Percentiles rank a stretch among this genome's conserved stretches.
Evolutionary conservation across 371 early-diverging fungal genomes (phyloP).

Genomic region (Rhizopus microsporus): DNA sequence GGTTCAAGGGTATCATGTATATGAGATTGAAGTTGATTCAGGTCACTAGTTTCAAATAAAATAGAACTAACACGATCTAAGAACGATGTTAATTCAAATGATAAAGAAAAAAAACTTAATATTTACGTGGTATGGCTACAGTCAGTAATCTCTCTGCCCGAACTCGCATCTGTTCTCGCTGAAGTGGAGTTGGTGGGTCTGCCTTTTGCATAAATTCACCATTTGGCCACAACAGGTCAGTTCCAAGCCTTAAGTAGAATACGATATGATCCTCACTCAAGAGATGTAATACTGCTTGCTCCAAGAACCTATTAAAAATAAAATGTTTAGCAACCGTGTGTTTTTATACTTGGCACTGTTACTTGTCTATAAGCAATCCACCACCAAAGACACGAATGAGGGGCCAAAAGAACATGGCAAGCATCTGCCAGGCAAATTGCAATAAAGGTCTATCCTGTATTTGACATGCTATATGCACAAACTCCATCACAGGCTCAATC

Average conservation of each 20-base stretch:
- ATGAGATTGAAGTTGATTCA: conserved; percentile 40
- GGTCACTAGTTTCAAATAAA: conserved; percentile 40
- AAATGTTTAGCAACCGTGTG: neutral
- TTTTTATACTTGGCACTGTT: conserved; percentile 5
- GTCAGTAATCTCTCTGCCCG: conserved; percentile 43
- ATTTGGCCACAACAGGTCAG: conserved; percentile 60
- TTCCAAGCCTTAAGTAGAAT: conserved; percentile 55
- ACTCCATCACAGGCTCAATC: conserved; percentile 41
- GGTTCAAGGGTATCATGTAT: conserved; percentile 43
- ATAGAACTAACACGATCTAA: conserved; percentile 20
- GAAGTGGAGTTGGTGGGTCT: conserved; percentile 33
- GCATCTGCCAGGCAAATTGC: conserved; percentile 49
- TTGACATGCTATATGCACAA: conserved; percentile 32
- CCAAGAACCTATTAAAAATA: conserved; percentile 42
- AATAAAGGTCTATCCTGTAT: conserved; percentile 41
- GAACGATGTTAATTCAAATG: neutral
- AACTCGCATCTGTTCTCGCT: conserved; percentile 39
- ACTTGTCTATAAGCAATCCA: conserved; percentile 50
- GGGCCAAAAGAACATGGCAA: conserved; percentile 52
- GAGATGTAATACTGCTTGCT: conserved; percentile 57
- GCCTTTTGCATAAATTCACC: conserved; percentile 46
- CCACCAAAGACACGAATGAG: conserved; percentile 47
- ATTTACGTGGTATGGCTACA: conserved; percentile 43
- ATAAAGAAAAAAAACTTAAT: neutral
- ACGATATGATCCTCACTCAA: conserved; percentile 59